Percentiles rank a stretch among this genome's conserved stretches.
These are phyloP conservation scores for Bonia amplexicaulis DNA, from an alignment of 176 grass and related monocot genomes.

Conservation along the genomic window DNA sequence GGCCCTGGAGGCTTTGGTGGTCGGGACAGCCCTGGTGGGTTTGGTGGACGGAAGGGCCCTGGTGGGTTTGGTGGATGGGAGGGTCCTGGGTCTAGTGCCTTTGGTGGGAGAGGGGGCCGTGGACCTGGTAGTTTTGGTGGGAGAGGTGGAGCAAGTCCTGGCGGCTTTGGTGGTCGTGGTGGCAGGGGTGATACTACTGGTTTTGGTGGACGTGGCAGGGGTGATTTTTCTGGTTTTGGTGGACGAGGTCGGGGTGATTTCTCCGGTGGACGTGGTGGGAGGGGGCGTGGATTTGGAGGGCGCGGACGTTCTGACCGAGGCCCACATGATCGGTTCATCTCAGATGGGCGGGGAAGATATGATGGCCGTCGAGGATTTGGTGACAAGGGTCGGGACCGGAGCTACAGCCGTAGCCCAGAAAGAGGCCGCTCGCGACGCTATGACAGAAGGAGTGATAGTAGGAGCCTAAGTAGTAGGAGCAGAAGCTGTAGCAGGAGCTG, in stretches of 20 bases:
- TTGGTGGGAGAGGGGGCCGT: constrained; percentile 48
- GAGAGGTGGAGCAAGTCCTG: constrained; percentile 45
- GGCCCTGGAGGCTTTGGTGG: constrained; percentile 33
- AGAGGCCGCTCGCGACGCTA: constrained; percentile 59
- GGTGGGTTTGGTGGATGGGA: constrained; percentile 41
- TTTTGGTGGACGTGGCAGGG: constrained; percentile 50
- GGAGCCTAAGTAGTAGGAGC: constrained; percentile 50
- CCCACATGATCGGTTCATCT: constrained; percentile 60
- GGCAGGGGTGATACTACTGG: constrained; percentile 58
- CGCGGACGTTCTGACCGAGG: constrained; percentile 57
- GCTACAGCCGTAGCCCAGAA: constrained; percentile 72
- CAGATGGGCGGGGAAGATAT: constrained; percentile 64
- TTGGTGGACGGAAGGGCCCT: constrained; percentile 48
- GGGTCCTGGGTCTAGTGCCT: constrained; percentile 32
- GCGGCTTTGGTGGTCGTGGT: constrained; percentile 54
- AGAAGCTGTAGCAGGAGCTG: constrained; percentile 60
- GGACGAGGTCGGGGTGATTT: constrained; percentile 61
- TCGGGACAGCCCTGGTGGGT: constrained; percentile 29
- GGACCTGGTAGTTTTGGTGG: constrained; percentile 56
- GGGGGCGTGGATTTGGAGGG: constrained; percentile 69
- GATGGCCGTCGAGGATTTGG: constrained; percentile 58
- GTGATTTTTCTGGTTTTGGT: constrained; percentile 52
- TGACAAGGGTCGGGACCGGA: constrained; percentile 48
- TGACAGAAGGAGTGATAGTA: constrained; percentile 49
- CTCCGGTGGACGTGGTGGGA: constrained; percentile 52